Evolutionary conservation across 2,329 filamentous ascomycete species (phyloP).

Genomic region (Aspergillus sp.): DNA sequence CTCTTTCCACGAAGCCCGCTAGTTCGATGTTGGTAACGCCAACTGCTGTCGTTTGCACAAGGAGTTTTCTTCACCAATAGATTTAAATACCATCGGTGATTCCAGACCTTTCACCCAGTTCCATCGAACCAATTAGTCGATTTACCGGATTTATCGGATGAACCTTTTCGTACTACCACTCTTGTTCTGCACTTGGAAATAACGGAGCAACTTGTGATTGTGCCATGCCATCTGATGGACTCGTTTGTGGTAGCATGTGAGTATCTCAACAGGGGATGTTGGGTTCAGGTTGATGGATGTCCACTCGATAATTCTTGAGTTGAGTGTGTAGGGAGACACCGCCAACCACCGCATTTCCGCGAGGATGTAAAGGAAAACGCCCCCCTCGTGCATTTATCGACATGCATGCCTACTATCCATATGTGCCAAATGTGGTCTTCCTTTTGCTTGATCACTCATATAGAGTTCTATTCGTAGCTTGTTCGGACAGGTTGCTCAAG

Average conservation of each 20-base stretch:
- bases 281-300: not conserved
- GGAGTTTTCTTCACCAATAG: conserved; percentile 20
- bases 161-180: conserved; percentile 3
- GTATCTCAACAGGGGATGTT: conserved; percentile 2
- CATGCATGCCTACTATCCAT: too few relatives aligned
- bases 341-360: not conserved
- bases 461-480: not conserved
- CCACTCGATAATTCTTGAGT: not conserved
- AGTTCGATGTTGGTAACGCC: conserved; percentile 24
- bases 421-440: not conserved
- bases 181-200: not conserved
- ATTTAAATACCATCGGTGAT: conserved; percentile 24
- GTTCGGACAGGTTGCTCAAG: not conserved
- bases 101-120: conserved; percentile 14
- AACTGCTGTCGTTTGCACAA: conserved; percentile 13
- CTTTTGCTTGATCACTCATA: not conserved
- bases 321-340: not conserved
- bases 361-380: not conserved
- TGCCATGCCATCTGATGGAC: conserved; percentile 13
- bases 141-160: not conserved
- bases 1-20: conserved; percentile 24
- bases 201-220: conserved; percentile 9
- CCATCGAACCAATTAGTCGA: conserved; percentile 9
- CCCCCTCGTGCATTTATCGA: not conserved
- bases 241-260: conserved; percentile 11